Percentiles rank a stretch among this genome's conserved stretches.
These are phyloP conservation scores for Rheum nobile DNA, from an alignment of 148 eudicot species.

Conservation along the genomic window DNA sequence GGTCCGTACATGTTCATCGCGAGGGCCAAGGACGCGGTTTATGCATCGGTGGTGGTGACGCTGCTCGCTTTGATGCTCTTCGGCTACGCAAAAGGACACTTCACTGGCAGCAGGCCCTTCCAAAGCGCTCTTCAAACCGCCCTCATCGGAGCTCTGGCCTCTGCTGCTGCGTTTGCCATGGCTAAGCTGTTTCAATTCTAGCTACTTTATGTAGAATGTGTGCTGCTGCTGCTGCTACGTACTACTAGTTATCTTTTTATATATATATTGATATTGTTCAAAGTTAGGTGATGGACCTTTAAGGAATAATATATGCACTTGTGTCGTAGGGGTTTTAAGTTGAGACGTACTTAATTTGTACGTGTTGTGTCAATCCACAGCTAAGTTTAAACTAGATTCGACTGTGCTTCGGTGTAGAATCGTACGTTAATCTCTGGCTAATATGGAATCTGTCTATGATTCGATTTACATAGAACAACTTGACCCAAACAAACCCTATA, in stretches of 20 bases:
- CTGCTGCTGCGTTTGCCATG: constrained; percentile 93
- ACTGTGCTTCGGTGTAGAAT: no score
- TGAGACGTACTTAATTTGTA: no score
- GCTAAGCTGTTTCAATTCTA: constrained; percentile 66
- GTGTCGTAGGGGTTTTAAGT: no score
- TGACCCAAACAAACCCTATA: no score
- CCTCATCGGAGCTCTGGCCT: constrained; percentile 80
- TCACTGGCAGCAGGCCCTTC: constrained; percentile 57
- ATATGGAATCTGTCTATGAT: no score
- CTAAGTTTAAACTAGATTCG: no score
- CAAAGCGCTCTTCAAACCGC: constrained; percentile 72
- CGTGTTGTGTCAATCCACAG: neutral
- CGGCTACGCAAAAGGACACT: constrained; percentile 75
- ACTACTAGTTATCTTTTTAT: no score
- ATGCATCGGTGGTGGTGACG: constrained; percentile 54
- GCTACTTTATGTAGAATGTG: neutral
- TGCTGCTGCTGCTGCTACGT: neutral
- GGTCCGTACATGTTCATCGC: constrained; percentile 73
- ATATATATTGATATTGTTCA: no score
- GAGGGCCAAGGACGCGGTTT: constrained; percentile 38
- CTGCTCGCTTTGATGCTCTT: constrained; percentile 63
- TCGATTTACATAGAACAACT: no score
- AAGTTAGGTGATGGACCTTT: neutral
- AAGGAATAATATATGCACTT: neutral
- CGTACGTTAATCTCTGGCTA: no score